These are phyloP conservation scores for Tripidium arundinaceum DNA, from an alignment of 202 grass and related monocot genomes.

Conservation along the genomic window DNA sequence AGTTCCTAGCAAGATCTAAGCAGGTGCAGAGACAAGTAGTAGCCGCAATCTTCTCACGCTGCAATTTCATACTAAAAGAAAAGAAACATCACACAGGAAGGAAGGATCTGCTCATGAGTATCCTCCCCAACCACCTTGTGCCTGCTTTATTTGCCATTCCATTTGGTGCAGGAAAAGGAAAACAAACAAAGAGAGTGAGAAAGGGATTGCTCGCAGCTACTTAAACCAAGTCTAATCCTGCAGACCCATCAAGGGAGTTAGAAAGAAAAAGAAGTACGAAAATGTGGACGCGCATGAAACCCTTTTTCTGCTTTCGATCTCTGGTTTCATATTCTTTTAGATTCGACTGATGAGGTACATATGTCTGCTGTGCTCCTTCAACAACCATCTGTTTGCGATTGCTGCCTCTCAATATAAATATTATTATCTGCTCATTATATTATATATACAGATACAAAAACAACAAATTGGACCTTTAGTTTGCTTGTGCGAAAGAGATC, in stretches of 20 bases:
- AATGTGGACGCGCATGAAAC: not conserved
- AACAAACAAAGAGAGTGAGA: not conserved
- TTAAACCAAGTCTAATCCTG: not conserved
- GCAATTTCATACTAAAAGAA: not conserved
- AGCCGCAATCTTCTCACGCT: not conserved
- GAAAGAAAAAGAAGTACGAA: not conserved
- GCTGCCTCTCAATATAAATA: too few species aligned
- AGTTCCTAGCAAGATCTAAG: too few species aligned
- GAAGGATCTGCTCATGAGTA: not conserved
- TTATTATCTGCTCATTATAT: not conserved
- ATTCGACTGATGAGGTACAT: not conserved
- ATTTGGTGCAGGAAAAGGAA: not conserved
- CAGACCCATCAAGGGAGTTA: not conserved
- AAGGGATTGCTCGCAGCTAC: conserved; percentile 3
- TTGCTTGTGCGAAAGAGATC: conserved; percentile 4
- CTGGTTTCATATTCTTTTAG: not conserved
- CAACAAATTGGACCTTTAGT: not conserved
- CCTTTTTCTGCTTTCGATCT: not conserved
- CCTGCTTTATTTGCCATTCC: not conserved
- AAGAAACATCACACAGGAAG: not conserved
- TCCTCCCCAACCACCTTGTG: conserved; percentile 3
- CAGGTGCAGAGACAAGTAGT: too few species aligned
- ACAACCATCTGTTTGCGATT: not conserved
- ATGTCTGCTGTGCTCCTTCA: not conserved
- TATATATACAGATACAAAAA: not conserved